A percentile compares a stretch with the other conserved stretches of the same genome.
Evolutionary conservation across 2,329 filamentous ascomycete species (phyloP).

Genomic region (Botrytis byssoidea): DNA sequence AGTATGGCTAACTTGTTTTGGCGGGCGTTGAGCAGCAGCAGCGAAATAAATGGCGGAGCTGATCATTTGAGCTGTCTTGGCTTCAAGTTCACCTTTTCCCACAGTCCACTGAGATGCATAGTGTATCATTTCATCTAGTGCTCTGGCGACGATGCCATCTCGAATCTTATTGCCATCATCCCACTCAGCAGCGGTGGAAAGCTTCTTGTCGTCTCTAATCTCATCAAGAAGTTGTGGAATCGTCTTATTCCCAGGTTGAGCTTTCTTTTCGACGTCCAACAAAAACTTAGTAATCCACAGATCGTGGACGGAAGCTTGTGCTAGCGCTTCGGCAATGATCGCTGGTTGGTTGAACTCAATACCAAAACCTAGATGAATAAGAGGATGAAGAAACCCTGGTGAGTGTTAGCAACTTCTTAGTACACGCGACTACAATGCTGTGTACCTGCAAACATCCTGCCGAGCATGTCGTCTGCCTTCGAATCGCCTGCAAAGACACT

Average conservation of each 20-base stretch:
- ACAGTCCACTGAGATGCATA: constrained; percentile 60
- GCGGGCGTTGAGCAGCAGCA: constrained; percentile 56
- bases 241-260: constrained; percentile 42
- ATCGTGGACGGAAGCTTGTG: constrained; percentile 70
- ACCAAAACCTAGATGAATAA: constrained; percentile 84
- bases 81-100: constrained; percentile 48
- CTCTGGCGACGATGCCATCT: constrained; percentile 65
- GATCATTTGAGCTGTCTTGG: constrained; percentile 66
- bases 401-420: background rate
- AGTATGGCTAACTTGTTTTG: constrained; percentile 46
- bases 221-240: constrained; percentile 62
- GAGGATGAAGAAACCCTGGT: constrained; percentile 68
- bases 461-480: constrained; percentile 65
- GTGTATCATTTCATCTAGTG: constrained; percentile 60
- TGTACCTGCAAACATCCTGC: constrained; percentile 63
- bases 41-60: constrained; percentile 56
- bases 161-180: constrained; percentile 62
- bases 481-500: constrained; percentile 68
- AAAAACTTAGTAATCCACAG: constrained; percentile 55
- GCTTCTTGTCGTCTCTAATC: constrained; percentile 54
- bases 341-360: constrained; percentile 80
- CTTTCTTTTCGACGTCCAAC: constrained; percentile 49
- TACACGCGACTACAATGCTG: constrained; percentile 4
- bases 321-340: constrained; percentile 76
- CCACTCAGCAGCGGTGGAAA: constrained; percentile 53